Conservation (phyloP, 2,329 filamentous ascomycete species). For the Neopestalotiopsis clavispora region DNA sequence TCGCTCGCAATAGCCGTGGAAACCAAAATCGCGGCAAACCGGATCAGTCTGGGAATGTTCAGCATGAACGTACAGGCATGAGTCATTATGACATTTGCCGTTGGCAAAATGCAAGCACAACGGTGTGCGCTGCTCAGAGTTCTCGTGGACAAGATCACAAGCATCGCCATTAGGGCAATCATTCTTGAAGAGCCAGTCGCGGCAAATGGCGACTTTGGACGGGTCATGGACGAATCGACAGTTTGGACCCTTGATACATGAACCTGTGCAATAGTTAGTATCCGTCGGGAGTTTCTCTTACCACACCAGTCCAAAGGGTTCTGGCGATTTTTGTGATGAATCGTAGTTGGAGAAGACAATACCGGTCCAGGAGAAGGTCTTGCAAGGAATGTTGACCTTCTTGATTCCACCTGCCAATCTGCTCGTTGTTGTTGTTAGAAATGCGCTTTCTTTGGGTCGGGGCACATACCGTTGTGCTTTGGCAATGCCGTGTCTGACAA, state of each 20-base stretch:
- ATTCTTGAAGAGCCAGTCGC: slow-evolving; percentile 80
- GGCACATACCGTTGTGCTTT: slow-evolving; percentile 74
- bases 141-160: slow-evolving; percentile 91
- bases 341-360: slow-evolving; percentile 53
- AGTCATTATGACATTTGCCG: slow-evolving; percentile 85
- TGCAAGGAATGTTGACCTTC: slow-evolving; percentile 78
- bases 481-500: slow-evolving; percentile 78
- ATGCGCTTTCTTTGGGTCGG: slow-evolving; percentile 25
- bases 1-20: slow-evolving; percentile 86
- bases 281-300: slow-evolving; percentile 42
- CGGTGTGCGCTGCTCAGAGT: slow-evolving; percentile 82
- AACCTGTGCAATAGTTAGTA: slow-evolving; percentile 68
- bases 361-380: slow-evolving; percentile 72
- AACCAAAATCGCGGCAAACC: slow-evolving; percentile 85
- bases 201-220: slow-evolving; percentile 87
- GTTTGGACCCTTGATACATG: slow-evolving; percentile 78
- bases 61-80: slow-evolving; percentile 87
- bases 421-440: slow-evolving; percentile 42
- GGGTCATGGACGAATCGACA: slow-evolving; percentile 87
- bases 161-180: slow-evolving; percentile 76
- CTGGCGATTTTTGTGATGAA: slow-evolving; percentile 35
- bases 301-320: slow-evolving; percentile 35
- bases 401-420: slow-evolving; percentile 61
- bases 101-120: slow-evolving; percentile 89
- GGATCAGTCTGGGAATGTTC: slow-evolving; percentile 76